Evolutionary conservation across 1,139 yeast genomes (phyloP), one percentile per base, ranked within the genome.

Genomic region (Pichiaceae sp.): DNA sequence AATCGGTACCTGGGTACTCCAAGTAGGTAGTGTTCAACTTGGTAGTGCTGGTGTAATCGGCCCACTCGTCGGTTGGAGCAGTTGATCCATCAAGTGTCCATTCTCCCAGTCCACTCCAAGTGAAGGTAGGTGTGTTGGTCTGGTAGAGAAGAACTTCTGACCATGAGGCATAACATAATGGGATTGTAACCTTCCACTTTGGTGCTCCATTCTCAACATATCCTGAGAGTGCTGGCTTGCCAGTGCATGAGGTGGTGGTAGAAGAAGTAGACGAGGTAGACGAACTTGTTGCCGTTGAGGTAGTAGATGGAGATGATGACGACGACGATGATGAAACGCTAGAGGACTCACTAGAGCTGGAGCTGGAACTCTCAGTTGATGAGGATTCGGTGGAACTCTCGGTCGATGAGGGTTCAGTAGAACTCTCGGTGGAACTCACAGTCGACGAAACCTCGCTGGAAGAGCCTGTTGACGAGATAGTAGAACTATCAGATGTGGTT

Each of bases 71-170:
- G 5, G 24, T 9, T n/a, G 31, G 16, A 31, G 33, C 33, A 12
- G 33, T 15, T n/a, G 33, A 8, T 7, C 25, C 23, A 20, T 31
- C 33, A 17, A 31, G 16, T 4, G 23, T 5, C n/a, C 15, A 31
- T 5, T 11, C 6, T 18, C 33, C 33, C 24, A 15, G n/a, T 5
- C 33, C 33, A 20, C 8, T n/a, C 33, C 33, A 31, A 12, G 17
- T 9, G 25, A 18, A 31, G 7, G 6, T 19, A 9, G 16, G 9
- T 8, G 6, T 15, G 17, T 19, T 15, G 16, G 7, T 19, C 25
- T 31, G 33, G 5, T 8, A 8, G 18, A 31, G 15, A 15, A 19
- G n/a, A 15, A 20, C 33, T 17, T 23, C 15, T n/a, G 25, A 17
- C 33, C 33, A 31, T 18, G 33, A 25, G 14, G 25, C 33, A 8